Evolutionary conservation across 768 basidiomycete species (phyloP), one percentile per base, ranked within the genome.

Genomic region (Boletus rubropictus): DNA sequence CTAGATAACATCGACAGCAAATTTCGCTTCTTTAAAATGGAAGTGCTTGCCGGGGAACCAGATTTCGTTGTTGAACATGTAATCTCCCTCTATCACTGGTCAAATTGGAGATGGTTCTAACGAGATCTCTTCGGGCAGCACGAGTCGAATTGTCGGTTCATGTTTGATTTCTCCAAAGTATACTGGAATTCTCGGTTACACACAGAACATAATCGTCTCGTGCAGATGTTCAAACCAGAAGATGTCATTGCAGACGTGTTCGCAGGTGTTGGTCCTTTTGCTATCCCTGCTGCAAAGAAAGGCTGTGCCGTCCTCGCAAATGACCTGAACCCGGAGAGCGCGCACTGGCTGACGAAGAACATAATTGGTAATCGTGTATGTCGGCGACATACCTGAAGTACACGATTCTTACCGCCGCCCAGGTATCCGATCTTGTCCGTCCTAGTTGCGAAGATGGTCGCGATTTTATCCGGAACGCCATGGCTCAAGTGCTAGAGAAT

Each of bases 121-220:
- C 29, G 14, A 17, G 14, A 28, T 40, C 17, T 27, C 52, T 20
- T 40, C 35, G 39, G 33, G 39, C 58, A 96, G 93, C 76, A 76
- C 52, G 95, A 99, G 72, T 80, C 84, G 7, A 78, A 81, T 56
- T 97, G 93, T 64, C 73, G 72, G 27, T 98, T 98, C 67, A 84
- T 77, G 2, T 98, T 99, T 58, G 93, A 99, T 64, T 99, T 98
- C 61, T 83, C 86, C 6, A 75, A 83, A 61, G 96, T 98, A 11
- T 99, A 99, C 67, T 99, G 94, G 94, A 99, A 99, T 70, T 95
- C 94, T 14, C 83, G 96, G 31, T 71, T 99, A 29, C 87, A 91
- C 48, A 82, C 83, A 4, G 96, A 99, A 61, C 96, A 99, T 60
- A 80, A 82, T 22, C 84, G 94, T 3, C 73, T 99, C 14, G 87